Evolutionary conservation across 331 rosid genomes (phyloP).

Genomic region (Cydonia oblonga): DNA sequence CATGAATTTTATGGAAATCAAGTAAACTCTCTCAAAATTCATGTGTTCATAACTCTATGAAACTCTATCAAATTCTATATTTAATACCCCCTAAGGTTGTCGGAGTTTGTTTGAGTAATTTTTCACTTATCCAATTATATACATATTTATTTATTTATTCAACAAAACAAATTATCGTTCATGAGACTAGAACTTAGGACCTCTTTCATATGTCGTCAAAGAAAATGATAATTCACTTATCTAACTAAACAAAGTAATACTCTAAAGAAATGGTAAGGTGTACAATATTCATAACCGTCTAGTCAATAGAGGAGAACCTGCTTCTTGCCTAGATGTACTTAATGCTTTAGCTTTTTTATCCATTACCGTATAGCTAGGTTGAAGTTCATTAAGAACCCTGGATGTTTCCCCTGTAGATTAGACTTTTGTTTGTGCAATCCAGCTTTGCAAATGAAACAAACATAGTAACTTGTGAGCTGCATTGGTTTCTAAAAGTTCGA

Average conservation of each 20-base stretch:
- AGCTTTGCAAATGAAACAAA: slow-evolving; percentile 28
- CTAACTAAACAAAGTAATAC: not conserved
- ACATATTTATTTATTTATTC: not conserved
- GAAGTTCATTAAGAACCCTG: not conserved
- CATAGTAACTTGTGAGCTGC: slow-evolving; percentile 9
- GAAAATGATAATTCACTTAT: too few species aligned
- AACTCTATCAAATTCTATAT: too few species aligned
- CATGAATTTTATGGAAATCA: too few species aligned
- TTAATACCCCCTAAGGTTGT: not conserved
- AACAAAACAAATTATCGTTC: not conserved
- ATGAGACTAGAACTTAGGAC: not conserved
- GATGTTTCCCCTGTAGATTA: slow-evolving; percentile 9
- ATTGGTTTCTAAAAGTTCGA: slow-evolving; percentile 7
- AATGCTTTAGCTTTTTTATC: not conserved
- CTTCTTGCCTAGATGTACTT: slow-evolving; percentile 24
- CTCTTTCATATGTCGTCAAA: not conserved
- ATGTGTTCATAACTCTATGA: too few species aligned
- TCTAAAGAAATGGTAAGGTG: slow-evolving; percentile 21
- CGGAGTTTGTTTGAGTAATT: not conserved
- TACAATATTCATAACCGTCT: slow-evolving; percentile 41
- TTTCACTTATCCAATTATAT: not conserved
- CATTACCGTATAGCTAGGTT: not conserved
- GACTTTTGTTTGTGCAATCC: slow-evolving; percentile 32
- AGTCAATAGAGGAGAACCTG: slow-evolving; percentile 42
- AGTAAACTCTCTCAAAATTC: too few species aligned